Base-by-base conservation (phyloP, 1,284 basidiomycete species). In the Coniferiporia sulphurascens region DNA sequence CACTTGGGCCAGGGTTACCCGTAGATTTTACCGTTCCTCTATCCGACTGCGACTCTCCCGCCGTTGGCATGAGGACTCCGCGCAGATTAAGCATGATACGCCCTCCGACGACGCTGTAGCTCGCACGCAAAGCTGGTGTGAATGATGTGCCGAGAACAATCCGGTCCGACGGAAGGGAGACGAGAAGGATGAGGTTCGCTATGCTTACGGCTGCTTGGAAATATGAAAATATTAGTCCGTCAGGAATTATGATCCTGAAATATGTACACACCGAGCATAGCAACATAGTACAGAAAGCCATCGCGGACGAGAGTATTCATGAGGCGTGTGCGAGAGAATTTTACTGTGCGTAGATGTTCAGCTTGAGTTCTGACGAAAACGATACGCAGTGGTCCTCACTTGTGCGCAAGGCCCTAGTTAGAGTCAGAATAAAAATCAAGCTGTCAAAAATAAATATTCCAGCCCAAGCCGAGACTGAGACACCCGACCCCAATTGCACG, bases 31-130 rank as follows among this genome's bases (percentile, higher is more conserved):
- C n/a, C n/a, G n/a, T n/a, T n/a, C n/a, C n/a, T n/a, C n/a, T n/a
- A n/a, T n/a, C n/a, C n/a, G n/a, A n/a, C n/a, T n/a, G n/a, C n/a
- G n/a, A n/a, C n/a, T n/a, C n/a, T n/a, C n/a, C n/a, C n/a, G n/a
- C n/a, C n/a, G n/a, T 15, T n/a, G 44, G 44, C 44, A 17, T 21
- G 19, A 46, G 4, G 3, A 21, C 49, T 43, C 43, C 51, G 13
- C 56, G 56, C 8, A 58, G 35, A 19, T 58, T 58, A 4, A 58
- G 41, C 27, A 48, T 53, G 13, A 58, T 22, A 1, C 56, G 56
- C 19, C 56, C 51, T 13, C 56, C 56, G 13, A 52, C 22, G 32
- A 58, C 34, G 19, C 56, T 52, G 49, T 52, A 58, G 51, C 51
- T 58, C 15, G 56, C 49, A 2, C 49, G 36, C 13, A 58, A 19